phyloP scores from a whole-genome alignment of 495 filamentous ascomycete genomes.

The Aspergillus egyptiacus region DNA sequence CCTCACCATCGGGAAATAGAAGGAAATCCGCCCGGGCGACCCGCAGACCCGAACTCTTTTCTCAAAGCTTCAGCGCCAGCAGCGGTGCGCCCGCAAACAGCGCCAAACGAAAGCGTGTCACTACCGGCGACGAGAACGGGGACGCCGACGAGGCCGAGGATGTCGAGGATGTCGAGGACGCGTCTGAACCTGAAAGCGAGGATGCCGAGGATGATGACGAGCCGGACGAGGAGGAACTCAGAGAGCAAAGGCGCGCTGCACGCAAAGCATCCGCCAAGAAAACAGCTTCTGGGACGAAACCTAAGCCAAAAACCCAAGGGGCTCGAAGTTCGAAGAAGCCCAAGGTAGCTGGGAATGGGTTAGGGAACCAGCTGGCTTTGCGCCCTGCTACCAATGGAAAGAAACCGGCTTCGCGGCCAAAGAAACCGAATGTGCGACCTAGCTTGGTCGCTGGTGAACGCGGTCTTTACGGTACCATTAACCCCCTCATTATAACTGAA shows the following conservation, averaged over 20 bases:
- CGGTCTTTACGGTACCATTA: constrained; percentile 68
- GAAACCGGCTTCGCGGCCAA: constrained; percentile 36
- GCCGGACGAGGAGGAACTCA: constrained; percentile 61
- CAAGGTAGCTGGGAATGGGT: constrained; percentile 56
- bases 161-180: constrained; percentile 46
- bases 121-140: constrained; percentile 24
- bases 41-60: constrained; percentile 65
- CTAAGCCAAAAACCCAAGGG: constrained; percentile 23
- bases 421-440: constrained; percentile 53
- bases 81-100: constrained; percentile 28
- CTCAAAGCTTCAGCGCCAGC: constrained; percentile 33
- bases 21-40: constrained; percentile 79
- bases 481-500: not conserved
- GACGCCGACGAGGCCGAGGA: too few species aligned
- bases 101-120: constrained; percentile 52
- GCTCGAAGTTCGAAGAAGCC: constrained; percentile 38
- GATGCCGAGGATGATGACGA: constrained; percentile 43
- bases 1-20: constrained; percentile 47
- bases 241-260: constrained; percentile 48
- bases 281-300: constrained; percentile 38
- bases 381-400: constrained; percentile 44
- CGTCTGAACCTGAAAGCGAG: constrained; percentile 47
- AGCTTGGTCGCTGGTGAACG: constrained; percentile 58
- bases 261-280: constrained; percentile 57
- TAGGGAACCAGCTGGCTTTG: constrained; percentile 43